Evolutionary conservation across 495 filamentous ascomycete species (phyloP), one percentile per base, ranked within the genome.

Genomic region (Talaromyces nanjingensis): DNA sequence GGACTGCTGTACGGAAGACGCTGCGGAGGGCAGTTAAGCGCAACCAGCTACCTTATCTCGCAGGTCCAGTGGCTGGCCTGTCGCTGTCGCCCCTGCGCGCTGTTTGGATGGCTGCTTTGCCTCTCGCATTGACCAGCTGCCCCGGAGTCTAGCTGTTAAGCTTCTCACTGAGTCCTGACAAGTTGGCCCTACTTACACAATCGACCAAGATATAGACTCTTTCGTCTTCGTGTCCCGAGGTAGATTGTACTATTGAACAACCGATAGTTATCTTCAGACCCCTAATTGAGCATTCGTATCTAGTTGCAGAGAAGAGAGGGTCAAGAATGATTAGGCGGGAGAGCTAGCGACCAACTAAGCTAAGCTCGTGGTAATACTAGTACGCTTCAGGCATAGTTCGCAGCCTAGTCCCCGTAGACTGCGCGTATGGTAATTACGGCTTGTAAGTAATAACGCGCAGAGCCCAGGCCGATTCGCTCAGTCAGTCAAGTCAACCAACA

Each of bases 381-480:
- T 29, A 56, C 53, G 20, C n/a, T 9, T 56, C 53, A 29, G 53
- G n/a, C 24, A 24, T 56, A 56, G 53, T 6, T 6, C 53, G 4
- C 20, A 25, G 18, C 8, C 49, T 54, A 54, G 49, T 25, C 18
- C 6, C 49, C 6, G 24, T 24, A 9, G 24, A 52, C 24, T 11
- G 53, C 53, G 24, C 37, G 53, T 56, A 56, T 29, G 53, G 53
- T 56, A 56, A 56, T 56, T 56, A 56, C 53, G 53, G 22, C 53
- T 56, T 56, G 53, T 56, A 56, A 27, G 53, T 56, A 56, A 56
- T 56, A 56, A 56, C 53, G 24, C 53, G 53, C n/a, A 56, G 45
- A 49, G 22, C 53, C 27, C 53, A 56, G 53, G 6, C 53, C 49
- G 49, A 54, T 54, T 54, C 49, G 49, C 52, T 6, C 24, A 16